Evolutionary conservation across 176 grass and related monocot genomes (phyloP).

Genomic region (Paspalum notatum): DNA sequence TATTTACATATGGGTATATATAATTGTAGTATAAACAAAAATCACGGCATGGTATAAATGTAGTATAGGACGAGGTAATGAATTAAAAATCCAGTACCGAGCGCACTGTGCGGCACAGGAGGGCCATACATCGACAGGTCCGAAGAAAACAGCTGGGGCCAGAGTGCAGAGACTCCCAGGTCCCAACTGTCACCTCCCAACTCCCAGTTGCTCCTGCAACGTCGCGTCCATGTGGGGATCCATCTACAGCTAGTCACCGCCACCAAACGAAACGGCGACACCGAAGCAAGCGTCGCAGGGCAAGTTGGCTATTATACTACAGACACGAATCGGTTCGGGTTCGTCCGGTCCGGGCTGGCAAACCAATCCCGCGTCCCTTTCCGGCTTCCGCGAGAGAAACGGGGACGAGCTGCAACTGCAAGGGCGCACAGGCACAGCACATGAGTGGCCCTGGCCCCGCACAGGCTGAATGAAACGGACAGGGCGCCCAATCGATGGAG

Average conservation of each 20-base stretch:
- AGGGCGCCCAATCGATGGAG: slow-evolving; percentile 13
- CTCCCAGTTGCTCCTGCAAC: neutral
- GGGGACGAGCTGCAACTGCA: neutral
- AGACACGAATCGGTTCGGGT: neutral
- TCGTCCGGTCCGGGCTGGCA: neutral
- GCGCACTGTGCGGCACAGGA: too few relatives aligned
- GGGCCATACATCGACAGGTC: too few relatives aligned
- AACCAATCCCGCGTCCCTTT: neutral
- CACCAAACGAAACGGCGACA: neutral
- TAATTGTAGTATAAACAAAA: too few relatives aligned
- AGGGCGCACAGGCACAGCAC: too few relatives aligned
- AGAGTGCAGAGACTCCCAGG: too few relatives aligned
- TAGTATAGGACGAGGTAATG: too few relatives aligned
- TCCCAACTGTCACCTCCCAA: slow-evolving; percentile 1
- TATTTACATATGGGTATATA: too few relatives aligned
- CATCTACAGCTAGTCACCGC: neutral
- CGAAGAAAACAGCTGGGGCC: too few relatives aligned
- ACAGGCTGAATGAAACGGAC: neutral
- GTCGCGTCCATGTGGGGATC: slow-evolving; percentile 16
- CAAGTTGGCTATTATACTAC: neutral
- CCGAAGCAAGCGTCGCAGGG: neutral
- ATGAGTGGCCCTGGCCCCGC: neutral
- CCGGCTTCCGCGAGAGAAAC: neutral
- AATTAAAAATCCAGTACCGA: too few relatives aligned
- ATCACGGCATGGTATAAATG: too few relatives aligned